Evolutionary conservation across 2,329 filamentous ascomycete genomes (phyloP).

Genomic region (Ramularia collo-cygni): DNA sequence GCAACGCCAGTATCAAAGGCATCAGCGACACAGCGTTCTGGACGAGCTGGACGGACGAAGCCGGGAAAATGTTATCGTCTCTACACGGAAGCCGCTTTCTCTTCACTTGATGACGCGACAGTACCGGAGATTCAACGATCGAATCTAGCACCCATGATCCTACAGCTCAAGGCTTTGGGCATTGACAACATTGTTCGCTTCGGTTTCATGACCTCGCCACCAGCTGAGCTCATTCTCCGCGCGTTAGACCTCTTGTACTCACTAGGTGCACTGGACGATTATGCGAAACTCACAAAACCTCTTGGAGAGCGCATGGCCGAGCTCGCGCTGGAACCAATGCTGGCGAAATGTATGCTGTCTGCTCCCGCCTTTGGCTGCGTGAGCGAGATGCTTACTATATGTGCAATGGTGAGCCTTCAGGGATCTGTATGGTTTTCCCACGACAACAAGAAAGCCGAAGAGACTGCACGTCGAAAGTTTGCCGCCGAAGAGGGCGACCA

Average conservation of each 20-base stretch:
- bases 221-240: slow-evolving; percentile 74
- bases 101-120: slow-evolving; percentile 61
- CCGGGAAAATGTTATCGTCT: slow-evolving; percentile 91
- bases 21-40: slow-evolving; percentile 84
- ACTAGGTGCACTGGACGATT: slow-evolving; percentile 77
- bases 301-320: slow-evolving; percentile 90
- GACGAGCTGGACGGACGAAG: slow-evolving; percentile 79
- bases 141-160: slow-evolving; percentile 77
- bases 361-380: slow-evolving; percentile 70
- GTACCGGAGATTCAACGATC: slow-evolving; percentile 87
- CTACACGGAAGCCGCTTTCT: slow-evolving; percentile 72
- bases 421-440: slow-evolving; percentile 77
- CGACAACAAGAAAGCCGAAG: slow-evolving; percentile 67
- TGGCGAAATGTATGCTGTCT: slow-evolving; percentile 77
- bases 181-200: slow-evolving; percentile 93
- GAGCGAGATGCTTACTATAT: slow-evolving; percentile 81
- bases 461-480: slow-evolving; percentile 71
- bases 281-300: slow-evolving; percentile 82
- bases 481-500: slow-evolving; percentile 92
- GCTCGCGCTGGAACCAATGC: slow-evolving; percentile 89
- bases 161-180: slow-evolving; percentile 89
- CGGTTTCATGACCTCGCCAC: slow-evolving; percentile 79
- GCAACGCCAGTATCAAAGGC: slow-evolving; percentile 80
- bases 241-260: slow-evolving; percentile 84
- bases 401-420: slow-evolving; percentile 86